Conservation (phyloP, 2,329 filamentous ascomycete genomes). For the Escovopsis sp. region DNA sequence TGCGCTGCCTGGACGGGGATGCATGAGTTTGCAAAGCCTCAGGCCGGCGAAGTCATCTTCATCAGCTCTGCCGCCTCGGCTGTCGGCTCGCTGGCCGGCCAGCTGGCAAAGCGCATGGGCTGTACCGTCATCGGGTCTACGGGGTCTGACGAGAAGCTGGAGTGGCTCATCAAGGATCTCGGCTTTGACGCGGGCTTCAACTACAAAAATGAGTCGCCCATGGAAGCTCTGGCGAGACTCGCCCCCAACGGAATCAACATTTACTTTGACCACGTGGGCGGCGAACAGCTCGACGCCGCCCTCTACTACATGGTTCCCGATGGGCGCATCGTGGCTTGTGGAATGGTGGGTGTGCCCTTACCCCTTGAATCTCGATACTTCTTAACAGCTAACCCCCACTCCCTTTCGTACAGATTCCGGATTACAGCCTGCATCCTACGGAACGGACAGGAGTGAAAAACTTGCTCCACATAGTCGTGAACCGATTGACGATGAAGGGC, state of each 20-base stretch:
- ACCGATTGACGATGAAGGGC: slow-evolving; percentile 56
- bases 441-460: slow-evolving; percentile 54
- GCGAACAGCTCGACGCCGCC: slow-evolving; percentile 34
- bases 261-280: slow-evolving; percentile 40
- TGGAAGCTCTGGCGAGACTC: slow-evolving; percentile 52
- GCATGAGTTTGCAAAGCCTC: slow-evolving; percentile 47
- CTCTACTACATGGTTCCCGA: slow-evolving; percentile 37
- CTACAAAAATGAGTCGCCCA: slow-evolving; percentile 69
- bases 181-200: slow-evolving; percentile 56
- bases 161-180: slow-evolving; percentile 41
- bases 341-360: slow-evolving; percentile 32
- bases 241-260: slow-evolving; percentile 67
- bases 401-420: slow-evolving; percentile 35
- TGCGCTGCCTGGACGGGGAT: slow-evolving; percentile 58
- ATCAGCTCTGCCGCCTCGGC: slow-evolving; percentile 67
- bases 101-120: slow-evolving; percentile 70
- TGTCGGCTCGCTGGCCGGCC: slow-evolving; percentile 70
- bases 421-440: slow-evolving; percentile 48
- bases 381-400: neutral
- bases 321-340: slow-evolving; percentile 51
- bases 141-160: slow-evolving; percentile 65
- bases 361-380: too few species aligned
- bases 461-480: slow-evolving; percentile 47
- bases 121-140: slow-evolving; percentile 67
- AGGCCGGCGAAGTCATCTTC: slow-evolving; percentile 62